Evolutionary conservation across 345 rosid species (phyloP).

Genomic region (Viola odorata): DNA sequence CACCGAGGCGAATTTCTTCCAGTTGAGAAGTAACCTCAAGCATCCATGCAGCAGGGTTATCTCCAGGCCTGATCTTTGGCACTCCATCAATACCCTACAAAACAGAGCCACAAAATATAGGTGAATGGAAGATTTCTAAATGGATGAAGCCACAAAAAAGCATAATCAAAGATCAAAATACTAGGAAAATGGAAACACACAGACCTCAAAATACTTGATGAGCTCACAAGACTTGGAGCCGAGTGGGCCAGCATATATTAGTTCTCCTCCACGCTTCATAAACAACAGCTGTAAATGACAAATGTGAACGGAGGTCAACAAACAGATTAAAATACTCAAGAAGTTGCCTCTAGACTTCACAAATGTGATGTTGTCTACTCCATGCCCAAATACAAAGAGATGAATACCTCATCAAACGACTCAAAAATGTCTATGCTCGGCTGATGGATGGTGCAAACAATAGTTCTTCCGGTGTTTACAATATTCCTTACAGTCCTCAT

Average conservation of each 20-base stretch:
- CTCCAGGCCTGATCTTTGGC: constrained; percentile 68
- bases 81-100: constrained; percentile 78
- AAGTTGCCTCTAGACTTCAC: constrained; percentile 6
- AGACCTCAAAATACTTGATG: constrained; percentile 78
- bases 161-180: not conserved
- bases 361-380: constrained; percentile 1
- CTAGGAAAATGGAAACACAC: constrained; percentile 9
- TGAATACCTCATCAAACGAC: constrained; percentile 89
- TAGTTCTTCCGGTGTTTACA: constrained; percentile 91
- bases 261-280: constrained; percentile 98
- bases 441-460: constrained; percentile 97
- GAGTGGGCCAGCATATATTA: constrained; percentile 95
- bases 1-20: constrained; percentile 68
- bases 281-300: constrained; percentile 69
- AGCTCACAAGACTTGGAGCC: constrained; percentile 82
- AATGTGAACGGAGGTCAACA: not conserved
- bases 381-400: constrained; percentile 9
- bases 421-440: constrained; percentile 98
- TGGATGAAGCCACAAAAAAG: constrained; percentile 6
- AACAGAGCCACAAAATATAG: constrained; percentile 10
- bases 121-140: not conserved
- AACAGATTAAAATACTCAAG: not conserved
- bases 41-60: constrained; percentile 99
- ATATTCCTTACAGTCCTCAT: constrained; percentile 99
- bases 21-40: constrained; percentile 77